These are phyloP conservation scores for Nemania bipapillata DNA, from an alignment of 2,329 filamentous ascomycete genomes.

Conservation along the genomic window DNA sequence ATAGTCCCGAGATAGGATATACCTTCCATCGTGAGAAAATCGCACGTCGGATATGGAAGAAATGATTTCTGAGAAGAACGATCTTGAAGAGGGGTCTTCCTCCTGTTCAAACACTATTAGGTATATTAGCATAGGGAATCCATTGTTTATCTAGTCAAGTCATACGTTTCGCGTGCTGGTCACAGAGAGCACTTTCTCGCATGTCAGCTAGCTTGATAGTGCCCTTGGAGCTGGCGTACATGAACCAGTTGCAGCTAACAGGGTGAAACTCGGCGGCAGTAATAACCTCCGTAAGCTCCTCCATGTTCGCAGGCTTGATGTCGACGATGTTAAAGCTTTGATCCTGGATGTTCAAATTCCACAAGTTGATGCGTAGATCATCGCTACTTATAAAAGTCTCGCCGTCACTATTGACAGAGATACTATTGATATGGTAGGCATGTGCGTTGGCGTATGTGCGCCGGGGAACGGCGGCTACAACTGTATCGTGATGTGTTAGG, in stretches of 20 bases:
- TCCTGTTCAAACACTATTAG: slow-evolving; percentile 94
- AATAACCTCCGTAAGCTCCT: slow-evolving; percentile 98
- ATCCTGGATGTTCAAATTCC: slow-evolving; percentile 99
- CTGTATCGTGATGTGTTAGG: slow-evolving; percentile 97
- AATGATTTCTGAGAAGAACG: slow-evolving; percentile 99
- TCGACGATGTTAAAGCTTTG: slow-evolving; percentile 99
- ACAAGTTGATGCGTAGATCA: slow-evolving; percentile 95
- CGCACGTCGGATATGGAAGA: slow-evolving; percentile 98
- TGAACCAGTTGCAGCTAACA: slow-evolving; percentile 98
- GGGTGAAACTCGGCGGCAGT: slow-evolving; percentile 98
- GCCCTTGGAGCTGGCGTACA: slow-evolving; percentile 99
- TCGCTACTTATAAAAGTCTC: slow-evolving; percentile 99
- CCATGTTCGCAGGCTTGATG: slow-evolving; percentile 99
- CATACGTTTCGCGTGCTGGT: slow-evolving; percentile 93
- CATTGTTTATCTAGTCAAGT: not conserved
- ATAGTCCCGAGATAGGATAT: slow-evolving; percentile 97
- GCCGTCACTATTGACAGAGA: slow-evolving; percentile 99
- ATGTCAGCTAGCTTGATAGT: slow-evolving; percentile 99
- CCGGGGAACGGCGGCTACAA: slow-evolving; percentile 93
- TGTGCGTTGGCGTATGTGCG: slow-evolving; percentile 98
- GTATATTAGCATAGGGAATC: slow-evolving; percentile 30
- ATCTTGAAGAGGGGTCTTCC: slow-evolving; percentile 94
- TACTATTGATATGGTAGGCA: slow-evolving; percentile 99
- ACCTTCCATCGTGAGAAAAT: slow-evolving; percentile 94
- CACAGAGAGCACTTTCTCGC: slow-evolving; percentile 94